phyloP scores from a whole-genome alignment of 1,139 yeast genomes.

The Eremothecium coryli region DNA sequence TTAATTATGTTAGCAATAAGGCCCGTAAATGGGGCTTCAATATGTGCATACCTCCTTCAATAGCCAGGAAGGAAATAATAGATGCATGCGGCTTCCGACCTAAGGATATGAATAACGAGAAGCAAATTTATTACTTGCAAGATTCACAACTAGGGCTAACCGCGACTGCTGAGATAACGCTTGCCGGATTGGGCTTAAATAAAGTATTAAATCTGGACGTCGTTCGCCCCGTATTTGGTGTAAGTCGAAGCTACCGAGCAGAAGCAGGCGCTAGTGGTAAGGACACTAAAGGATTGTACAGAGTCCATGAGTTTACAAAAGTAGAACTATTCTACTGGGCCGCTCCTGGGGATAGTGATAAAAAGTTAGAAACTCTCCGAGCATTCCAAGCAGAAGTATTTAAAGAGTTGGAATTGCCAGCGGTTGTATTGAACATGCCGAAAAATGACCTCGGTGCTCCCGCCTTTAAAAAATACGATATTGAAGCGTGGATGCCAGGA shows the following conservation, averaged over 20 bases:
- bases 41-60: conserved; percentile 74
- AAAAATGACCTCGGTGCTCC: conserved; percentile 89
- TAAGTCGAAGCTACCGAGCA: conserved; percentile 83
- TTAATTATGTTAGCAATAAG: conserved; percentile 61
- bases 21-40: conserved; percentile 64
- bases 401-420: conserved; percentile 60
- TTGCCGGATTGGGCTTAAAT: conserved; percentile 64
- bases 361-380: conserved; percentile 52
- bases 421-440: conserved; percentile 83
- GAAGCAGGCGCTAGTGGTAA: conserved; percentile 97
- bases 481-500: conserved; percentile 99
- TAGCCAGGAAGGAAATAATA: conserved; percentile 69
- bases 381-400: conserved; percentile 59
- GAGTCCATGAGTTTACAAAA: conserved; percentile 97
- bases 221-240: conserved; percentile 55
- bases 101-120: conserved; percentile 77
- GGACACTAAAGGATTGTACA: conserved; percentile 83
- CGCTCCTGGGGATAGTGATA: conserved; percentile 36
- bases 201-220: conserved; percentile 30
- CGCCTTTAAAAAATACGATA: conserved; percentile 83
- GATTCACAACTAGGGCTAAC: conserved; percentile 53
- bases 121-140: conserved; percentile 65
- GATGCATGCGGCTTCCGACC: conserved; percentile 95
- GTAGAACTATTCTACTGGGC: conserved; percentile 87
- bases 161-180: conserved; percentile 93